phyloP scores from a whole-genome alignment of 2,329 filamentous ascomycete genomes.

The Cladosporium halotolerans region DNA sequence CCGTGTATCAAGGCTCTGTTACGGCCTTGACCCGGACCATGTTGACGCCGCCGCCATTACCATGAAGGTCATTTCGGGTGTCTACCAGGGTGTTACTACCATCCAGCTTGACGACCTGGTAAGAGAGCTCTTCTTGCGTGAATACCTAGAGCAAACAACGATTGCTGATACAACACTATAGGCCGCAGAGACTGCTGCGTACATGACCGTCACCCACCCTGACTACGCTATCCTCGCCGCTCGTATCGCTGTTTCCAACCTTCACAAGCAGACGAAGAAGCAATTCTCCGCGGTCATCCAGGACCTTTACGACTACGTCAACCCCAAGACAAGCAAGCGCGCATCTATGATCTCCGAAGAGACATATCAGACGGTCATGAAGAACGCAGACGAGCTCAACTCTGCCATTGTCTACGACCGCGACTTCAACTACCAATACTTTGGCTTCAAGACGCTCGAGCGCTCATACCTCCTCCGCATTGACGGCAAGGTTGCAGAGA shows the following conservation, averaged over 20 bases:
- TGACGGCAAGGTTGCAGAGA: slow-evolving; percentile 90
- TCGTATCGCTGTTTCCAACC: slow-evolving; percentile 96
- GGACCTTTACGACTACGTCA: slow-evolving; percentile 92
- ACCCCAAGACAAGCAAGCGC: slow-evolving; percentile 76
- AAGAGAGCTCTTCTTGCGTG: slow-evolving; percentile 35
- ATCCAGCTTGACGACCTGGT: slow-evolving; percentile 95
- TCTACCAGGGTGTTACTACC: slow-evolving; percentile 96
- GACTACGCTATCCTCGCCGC: slow-evolving; percentile 98
- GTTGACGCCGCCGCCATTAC: slow-evolving; percentile 97
- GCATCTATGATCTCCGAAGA: slow-evolving; percentile 94
- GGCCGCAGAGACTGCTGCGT: slow-evolving; percentile 97
- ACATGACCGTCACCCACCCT: slow-evolving; percentile 99
- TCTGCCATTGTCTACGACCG: slow-evolving; percentile 98
- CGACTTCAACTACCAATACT: slow-evolving; percentile 99
- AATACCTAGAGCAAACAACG: background rate
- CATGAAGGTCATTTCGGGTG: slow-evolving; percentile 98
- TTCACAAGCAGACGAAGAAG: slow-evolving; percentile 99
- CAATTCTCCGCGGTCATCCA: slow-evolving; percentile 94
- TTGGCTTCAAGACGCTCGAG: slow-evolving; percentile 98
- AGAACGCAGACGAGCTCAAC: slow-evolving; percentile 93
- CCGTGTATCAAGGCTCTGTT: slow-evolving; percentile 94
- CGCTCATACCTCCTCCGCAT: slow-evolving; percentile 95
- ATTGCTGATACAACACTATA: slow-evolving; percentile 35
- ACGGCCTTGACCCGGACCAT: slow-evolving; percentile 90
- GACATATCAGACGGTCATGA: slow-evolving; percentile 90